phyloP scores from a whole-genome alignment of 495 filamentous ascomycete genomes.

The Penicillium chermesinum region DNA sequence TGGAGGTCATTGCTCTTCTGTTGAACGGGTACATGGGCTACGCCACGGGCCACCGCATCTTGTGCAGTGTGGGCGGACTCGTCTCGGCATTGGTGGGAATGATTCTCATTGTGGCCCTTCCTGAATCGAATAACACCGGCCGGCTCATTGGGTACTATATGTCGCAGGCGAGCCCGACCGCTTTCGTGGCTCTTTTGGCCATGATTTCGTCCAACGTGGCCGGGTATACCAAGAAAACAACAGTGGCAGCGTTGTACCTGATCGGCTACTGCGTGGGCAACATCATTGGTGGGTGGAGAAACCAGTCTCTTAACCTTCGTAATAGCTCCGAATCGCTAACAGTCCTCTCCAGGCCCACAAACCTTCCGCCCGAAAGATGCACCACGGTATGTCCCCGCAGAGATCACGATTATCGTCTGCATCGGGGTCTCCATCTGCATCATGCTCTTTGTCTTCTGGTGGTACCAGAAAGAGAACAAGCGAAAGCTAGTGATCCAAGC shows the following conservation, averaged over 20 bases:
- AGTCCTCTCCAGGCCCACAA: constrained; percentile 39
- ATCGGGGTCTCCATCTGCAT: constrained; percentile 45
- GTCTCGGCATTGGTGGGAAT: constrained; percentile 46
- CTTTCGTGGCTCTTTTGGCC: constrained; percentile 41
- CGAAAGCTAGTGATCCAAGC: constrained; percentile 52
- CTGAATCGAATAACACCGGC: constrained; percentile 52
- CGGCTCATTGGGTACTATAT: constrained; percentile 62
- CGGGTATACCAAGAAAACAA: constrained; percentile 73
- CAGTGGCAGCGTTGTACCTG: constrained; percentile 64
- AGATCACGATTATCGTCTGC: constrained; percentile 59
- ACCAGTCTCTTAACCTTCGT: background rate
- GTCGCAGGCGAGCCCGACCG: constrained; percentile 52
- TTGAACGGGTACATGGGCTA: constrained; percentile 57
- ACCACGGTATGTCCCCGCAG: constrained; percentile 60
- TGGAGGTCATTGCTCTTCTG: constrained; percentile 60
- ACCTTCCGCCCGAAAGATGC: constrained; percentile 55
- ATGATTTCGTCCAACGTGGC: constrained; percentile 63
- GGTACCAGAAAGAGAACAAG: constrained; percentile 56
- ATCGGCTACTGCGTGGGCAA: constrained; percentile 55
- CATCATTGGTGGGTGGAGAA: constrained; percentile 38
- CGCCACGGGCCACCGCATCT: constrained; percentile 50
- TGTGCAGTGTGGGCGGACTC: constrained; percentile 38
- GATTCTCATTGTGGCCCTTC: constrained; percentile 61
- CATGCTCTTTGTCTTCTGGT: constrained; percentile 57
- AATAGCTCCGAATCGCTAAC: constrained; percentile 1